Evolutionary conservation across 208 protist species (phyloP), one percentile per base, ranked within the genome.

Genomic region (Phytomonas serpens): DNA sequence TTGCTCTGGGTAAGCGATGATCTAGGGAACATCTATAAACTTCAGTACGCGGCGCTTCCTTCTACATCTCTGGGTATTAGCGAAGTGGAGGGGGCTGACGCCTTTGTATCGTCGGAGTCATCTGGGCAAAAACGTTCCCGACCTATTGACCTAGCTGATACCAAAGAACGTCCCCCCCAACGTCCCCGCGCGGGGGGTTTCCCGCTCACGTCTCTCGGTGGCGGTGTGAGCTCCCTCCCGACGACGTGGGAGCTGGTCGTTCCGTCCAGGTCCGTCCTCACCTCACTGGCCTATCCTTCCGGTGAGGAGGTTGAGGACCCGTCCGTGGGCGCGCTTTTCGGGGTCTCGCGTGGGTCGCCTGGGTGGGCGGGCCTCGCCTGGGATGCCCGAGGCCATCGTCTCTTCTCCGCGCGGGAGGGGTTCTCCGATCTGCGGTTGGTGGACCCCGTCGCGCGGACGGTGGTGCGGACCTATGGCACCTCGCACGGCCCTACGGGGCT

Each of bases 381-480:
- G 37, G 67, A 76, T 34, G 0, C 69, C 29, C 32, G 61, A 0
- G 68, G 42, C 65, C 32, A 47, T 3, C 61, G 30, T 38, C 77
- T 92, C 4, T 63, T 86, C 19, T 85, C 77, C 61, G 83, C 71
- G 47, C 81, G 89, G 19, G 84, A 92, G 78, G 78, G 81, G 31
- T 92, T 83, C 67, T 74, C 83, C 37, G 89, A 94, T 61, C 67
- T 91, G 61, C 89, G 89, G 9, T 65, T 94, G 30, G 31, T 94
- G 10, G 89, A 93, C 62, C 69, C 77, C 23, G 70, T 30, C 30
- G 51, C 37, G 37, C 52, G 64, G 29, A 51, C 36, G 31, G 80
- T 94, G 34, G 75, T 92, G 68, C 80, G 80, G 14, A 67, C 78
- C 30, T 92, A 87, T 78, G 78, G 79, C 61, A 94, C 89, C 11